Conservation (phyloP, 1,139 yeast genomes). For the Schwanniomyces etchellsii region DNA sequence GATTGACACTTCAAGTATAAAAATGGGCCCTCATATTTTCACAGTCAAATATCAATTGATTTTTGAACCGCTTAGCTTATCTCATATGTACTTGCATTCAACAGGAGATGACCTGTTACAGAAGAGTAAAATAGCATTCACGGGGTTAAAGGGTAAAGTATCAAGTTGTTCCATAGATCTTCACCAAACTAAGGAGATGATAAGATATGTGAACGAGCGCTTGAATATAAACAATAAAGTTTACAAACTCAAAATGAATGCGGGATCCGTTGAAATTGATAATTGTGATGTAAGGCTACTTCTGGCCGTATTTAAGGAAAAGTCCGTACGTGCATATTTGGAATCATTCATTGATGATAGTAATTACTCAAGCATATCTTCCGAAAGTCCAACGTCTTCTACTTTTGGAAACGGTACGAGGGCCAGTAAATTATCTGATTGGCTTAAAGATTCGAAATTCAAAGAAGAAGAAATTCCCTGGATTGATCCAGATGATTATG, state of each 20-base stretch:
- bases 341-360: conserved; percentile 36
- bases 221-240: conserved; percentile 52
- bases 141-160: conserved; percentile 76
- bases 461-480: conserved; percentile 53
- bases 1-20: conserved; percentile 34
- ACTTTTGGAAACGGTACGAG: background rate
- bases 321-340: conserved; percentile 42
- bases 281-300: conserved; percentile 71
- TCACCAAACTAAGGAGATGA: conserved; percentile 74
- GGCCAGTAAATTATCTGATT: conserved; percentile 8
- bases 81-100: conserved; percentile 65
- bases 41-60: conserved; percentile 78
- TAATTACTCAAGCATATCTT: conserved; percentile 8
- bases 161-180: conserved; percentile 66
- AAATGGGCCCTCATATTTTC: conserved; percentile 72
- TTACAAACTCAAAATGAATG: conserved; percentile 61
- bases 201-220: conserved; percentile 51
- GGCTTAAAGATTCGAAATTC: conserved; percentile 27
- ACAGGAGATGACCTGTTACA: conserved; percentile 40
- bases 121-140: conserved; percentile 48
- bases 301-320: conserved; percentile 61
- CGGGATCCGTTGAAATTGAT: conserved; percentile 70
- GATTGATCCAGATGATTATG: conserved; percentile 78
- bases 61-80: conserved; percentile 65
- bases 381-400: conserved; percentile 1